phyloP scores from a whole-genome alignment of 2,329 filamentous ascomycete species.

The Myotisia sp. region DNA sequence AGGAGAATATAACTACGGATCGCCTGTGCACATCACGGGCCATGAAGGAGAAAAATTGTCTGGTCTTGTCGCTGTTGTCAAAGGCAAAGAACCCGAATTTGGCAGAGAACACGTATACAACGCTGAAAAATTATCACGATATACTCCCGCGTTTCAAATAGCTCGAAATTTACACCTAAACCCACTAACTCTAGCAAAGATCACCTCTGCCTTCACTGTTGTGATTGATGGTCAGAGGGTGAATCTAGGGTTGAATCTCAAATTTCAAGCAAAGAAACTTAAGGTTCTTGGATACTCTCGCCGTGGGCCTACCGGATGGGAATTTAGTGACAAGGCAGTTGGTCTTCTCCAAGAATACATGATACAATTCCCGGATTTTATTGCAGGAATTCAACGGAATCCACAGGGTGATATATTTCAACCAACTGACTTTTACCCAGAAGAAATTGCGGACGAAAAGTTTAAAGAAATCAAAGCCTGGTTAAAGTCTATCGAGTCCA shows the following conservation, averaged over 20 bases:
- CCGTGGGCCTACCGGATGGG: slow-evolving; percentile 77
- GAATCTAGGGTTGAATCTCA: slow-evolving; percentile 87
- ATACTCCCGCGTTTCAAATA: slow-evolving; percentile 78
- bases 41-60: slow-evolving; percentile 64
- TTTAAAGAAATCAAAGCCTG: slow-evolving; percentile 90
- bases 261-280: slow-evolving; percentile 88
- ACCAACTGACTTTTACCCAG: slow-evolving; percentile 74
- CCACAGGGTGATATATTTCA: slow-evolving; percentile 71
- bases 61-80: slow-evolving; percentile 59
- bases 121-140: slow-evolving; percentile 57
- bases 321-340: slow-evolving; percentile 78
- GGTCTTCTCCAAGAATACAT: slow-evolving; percentile 76
- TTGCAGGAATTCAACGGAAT: slow-evolving; percentile 72
- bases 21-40: slow-evolving; percentile 67
- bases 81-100: slow-evolving; percentile 66
- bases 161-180: slow-evolving; percentile 70
- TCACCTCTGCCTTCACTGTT: slow-evolving; percentile 87
- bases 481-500: slow-evolving; percentile 83
- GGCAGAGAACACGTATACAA: slow-evolving; percentile 56
- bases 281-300: slow-evolving; percentile 94
- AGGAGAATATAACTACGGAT: slow-evolving; percentile 82
- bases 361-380: slow-evolving; percentile 87
- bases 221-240: slow-evolving; percentile 66
- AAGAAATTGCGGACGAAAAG: slow-evolving; percentile 55
- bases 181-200: slow-evolving; percentile 79